Conservation (phyloP, 345 rosid species). For the Bruguiera sexangula region DNA sequence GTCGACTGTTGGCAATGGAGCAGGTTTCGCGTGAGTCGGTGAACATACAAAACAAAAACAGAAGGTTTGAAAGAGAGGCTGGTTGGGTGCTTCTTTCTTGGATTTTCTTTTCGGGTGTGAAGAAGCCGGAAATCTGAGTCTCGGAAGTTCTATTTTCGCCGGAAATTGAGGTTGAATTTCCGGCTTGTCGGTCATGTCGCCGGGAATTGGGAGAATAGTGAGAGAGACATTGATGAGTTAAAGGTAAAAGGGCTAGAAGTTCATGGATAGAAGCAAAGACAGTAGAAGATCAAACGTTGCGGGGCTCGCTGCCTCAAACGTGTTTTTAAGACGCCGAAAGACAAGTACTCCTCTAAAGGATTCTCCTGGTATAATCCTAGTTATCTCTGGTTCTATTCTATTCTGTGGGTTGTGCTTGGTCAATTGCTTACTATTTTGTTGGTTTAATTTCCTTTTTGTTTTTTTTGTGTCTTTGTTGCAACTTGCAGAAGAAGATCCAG, state of each 20-base stretch:
- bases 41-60: neutral
- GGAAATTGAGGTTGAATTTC: slow-evolving; percentile 13
- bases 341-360: slow-evolving; percentile 30
- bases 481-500: slow-evolving; percentile 34
- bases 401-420: no score
- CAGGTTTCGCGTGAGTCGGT: slow-evolving; percentile 18
- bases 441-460: neutral
- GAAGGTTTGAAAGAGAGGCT: neutral
- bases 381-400: neutral
- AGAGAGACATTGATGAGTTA: neutral
- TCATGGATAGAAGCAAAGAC: slow-evolving; percentile 49
- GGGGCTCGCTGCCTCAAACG: slow-evolving; percentile 27
- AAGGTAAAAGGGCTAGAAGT: neutral
- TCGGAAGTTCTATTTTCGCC: neutral
- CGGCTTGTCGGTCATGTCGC: neutral
- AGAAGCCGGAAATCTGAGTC: neutral
- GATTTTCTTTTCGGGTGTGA: neutral
- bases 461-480: slow-evolving; percentile 4
- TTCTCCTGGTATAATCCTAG: slow-evolving; percentile 24
- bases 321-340: slow-evolving; percentile 42
- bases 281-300: slow-evolving; percentile 40
- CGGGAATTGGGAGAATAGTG: neutral
- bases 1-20: slow-evolving; percentile 23
- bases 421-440: no score
- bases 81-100: neutral